These are phyloP conservation scores for Thalassiosira ordinaria DNA, from an alignment of 352 stramenopile genomes.

Conservation along the genomic window DNA sequence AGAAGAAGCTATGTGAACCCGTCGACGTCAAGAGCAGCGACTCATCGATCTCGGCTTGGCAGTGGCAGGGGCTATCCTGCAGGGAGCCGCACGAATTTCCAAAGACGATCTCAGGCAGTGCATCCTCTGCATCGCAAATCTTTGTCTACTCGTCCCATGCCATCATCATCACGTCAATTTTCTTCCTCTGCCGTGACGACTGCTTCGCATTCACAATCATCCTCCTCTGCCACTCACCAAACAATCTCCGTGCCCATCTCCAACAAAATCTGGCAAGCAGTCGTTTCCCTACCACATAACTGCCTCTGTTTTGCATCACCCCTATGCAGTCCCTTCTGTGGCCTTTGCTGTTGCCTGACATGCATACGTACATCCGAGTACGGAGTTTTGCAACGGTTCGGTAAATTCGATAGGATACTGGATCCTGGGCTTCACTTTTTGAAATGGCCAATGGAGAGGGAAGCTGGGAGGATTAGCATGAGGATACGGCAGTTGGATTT, in stretches of 20 bases:
- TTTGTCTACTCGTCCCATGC: too few relatives aligned
- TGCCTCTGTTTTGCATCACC: constrained; percentile 48
- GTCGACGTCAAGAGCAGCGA: not conserved
- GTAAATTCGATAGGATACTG: constrained; percentile 53
- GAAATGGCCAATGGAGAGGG: constrained; percentile 62
- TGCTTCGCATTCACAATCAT: not conserved
- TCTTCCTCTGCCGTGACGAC: constrained; percentile 4
- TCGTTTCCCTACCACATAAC: constrained; percentile 38
- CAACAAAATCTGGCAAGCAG: constrained; percentile 9
- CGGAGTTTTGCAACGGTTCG: constrained; percentile 52
- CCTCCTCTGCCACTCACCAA: not conserved
- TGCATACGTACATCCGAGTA: constrained; percentile 51
- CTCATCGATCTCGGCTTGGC: not conserved
- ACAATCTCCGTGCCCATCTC: constrained; percentile 4
- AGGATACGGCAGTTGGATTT: constrained; percentile 84
- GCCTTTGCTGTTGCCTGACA: constrained; percentile 52
- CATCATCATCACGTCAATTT: constrained; percentile 1
- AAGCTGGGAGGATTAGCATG: constrained; percentile 59
- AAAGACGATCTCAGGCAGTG: constrained; percentile 9
- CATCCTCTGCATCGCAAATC: constrained; percentile 12
- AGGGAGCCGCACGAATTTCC: not conserved
- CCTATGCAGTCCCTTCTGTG: constrained; percentile 19
- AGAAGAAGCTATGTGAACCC: constrained; percentile 4
- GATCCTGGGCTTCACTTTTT: constrained; percentile 53
- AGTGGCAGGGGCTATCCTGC: not conserved